Conservation (phyloP, 768 basidiomycete species). For the Dioszegia crocea region DNA sequence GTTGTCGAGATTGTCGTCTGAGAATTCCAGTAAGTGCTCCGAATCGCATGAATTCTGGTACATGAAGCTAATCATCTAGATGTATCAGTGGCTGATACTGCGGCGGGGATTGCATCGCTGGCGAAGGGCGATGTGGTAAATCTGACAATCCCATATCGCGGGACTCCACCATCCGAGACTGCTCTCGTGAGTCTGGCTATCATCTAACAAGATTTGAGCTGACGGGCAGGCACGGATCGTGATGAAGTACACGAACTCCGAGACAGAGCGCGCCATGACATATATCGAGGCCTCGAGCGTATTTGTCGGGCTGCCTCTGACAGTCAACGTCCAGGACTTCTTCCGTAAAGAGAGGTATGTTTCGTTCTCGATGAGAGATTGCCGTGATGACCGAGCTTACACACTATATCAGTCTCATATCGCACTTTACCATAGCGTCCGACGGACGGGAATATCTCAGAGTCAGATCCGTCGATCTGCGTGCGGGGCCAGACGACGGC, state of each 20-base stretch:
- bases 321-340: slow-evolving; percentile 93
- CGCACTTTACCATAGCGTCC: slow-evolving; percentile 82
- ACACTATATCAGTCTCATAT: slow-evolving; percentile 65
- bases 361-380: neutral
- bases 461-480: slow-evolving; percentile 50
- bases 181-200: slow-evolving; percentile 32
- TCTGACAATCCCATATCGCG: slow-evolving; percentile 44
- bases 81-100: slow-evolving; percentile 4
- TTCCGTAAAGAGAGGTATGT: slow-evolving; percentile 75
- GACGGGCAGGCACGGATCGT: slow-evolving; percentile 59
- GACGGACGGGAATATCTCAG: slow-evolving; percentile 75
- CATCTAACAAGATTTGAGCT: neutral
- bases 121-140: slow-evolving; percentile 18
- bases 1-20: neutral
- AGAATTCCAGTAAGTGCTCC: neutral
- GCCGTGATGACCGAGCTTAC: neutral
- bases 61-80: slow-evolving; percentile 1
- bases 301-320: slow-evolving; percentile 70
- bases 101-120: slow-evolving; percentile 14
- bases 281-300: slow-evolving; percentile 27
- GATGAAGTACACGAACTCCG: slow-evolving; percentile 62
- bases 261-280: neutral
- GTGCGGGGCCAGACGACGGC: slow-evolving; percentile 7
- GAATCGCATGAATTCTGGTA: neutral
- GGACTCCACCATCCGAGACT: slow-evolving; percentile 51